Conservation (phyloP, 805 yeast genomes). For the Suhomyces sp. region DNA sequence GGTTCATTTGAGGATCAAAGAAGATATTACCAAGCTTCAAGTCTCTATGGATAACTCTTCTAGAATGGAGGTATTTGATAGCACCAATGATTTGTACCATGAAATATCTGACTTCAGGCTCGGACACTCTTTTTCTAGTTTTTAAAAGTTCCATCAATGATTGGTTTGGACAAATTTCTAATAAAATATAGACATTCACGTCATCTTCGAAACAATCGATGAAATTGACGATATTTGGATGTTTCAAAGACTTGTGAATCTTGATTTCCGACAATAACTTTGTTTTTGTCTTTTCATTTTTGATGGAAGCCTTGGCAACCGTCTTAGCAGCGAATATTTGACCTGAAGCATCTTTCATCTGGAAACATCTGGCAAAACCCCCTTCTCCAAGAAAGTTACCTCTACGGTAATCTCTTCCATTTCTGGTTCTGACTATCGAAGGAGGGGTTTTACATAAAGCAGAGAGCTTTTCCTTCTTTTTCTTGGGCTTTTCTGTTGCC, state of each 20-base stretch:
- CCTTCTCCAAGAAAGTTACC: constrained; percentile 95
- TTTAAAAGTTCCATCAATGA: constrained; percentile 90
- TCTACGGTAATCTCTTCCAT: constrained; percentile 85
- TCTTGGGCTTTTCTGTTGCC: constrained; percentile 38
- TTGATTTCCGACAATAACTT: constrained; percentile 90
- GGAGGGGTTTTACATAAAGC: constrained; percentile 97
- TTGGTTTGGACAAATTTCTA: constrained; percentile 94
- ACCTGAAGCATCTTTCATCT: constrained; percentile 88
- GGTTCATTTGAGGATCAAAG: constrained; percentile 89
- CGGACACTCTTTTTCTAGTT: constrained; percentile 78
- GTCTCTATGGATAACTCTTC: constrained; percentile 94
- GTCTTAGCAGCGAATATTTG: constrained; percentile 93
- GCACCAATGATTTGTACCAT: constrained; percentile 95
- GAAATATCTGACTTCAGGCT: constrained; percentile 87
- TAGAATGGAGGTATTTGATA: constrained; percentile 83
- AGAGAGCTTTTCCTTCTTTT: constrained; percentile 85
- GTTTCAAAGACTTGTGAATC: constrained; percentile 86
- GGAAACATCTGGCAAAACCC: constrained; percentile 98
- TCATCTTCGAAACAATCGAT: constrained; percentile 98
- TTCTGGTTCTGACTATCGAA: constrained; percentile 80
- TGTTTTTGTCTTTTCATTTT: constrained; percentile 83
- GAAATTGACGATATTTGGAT: constrained; percentile 87
- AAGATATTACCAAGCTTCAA: constrained; percentile 94
- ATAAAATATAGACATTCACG: constrained; percentile 84
- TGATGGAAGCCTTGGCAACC: constrained; percentile 92